Base-by-base conservation (phyloP, 805 yeast species). In the Vanderwaltozyma tropicalis region DNA sequence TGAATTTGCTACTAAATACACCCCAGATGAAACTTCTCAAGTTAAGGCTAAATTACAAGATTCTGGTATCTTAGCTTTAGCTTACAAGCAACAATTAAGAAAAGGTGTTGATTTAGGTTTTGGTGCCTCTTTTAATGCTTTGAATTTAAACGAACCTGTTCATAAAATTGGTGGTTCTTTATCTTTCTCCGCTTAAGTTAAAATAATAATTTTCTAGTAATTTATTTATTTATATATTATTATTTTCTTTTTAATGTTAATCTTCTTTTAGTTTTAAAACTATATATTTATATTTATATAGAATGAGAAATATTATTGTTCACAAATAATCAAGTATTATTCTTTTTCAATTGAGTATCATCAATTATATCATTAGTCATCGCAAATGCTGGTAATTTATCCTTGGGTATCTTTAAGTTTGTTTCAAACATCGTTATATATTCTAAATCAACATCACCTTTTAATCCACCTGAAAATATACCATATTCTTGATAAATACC, bases 1-100 rank as follows among this genome's bases (percentile, higher is more conserved):
- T 57, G 98, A 92, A 75, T 82, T 88, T 49, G 97, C 96, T 55
- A 78, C 96, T 65, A 89, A 86, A 77, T 89, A 89, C 78, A 69
- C 72, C 52, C 78, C 94, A 62, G 98, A 92, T 72, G 63, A 73
- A 41, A 63, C 89, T 47, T 79, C 96, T 48, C 88, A 84, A 62
- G 82, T 92, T 65, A 92, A 92, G 80, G 96, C 94, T 55, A 89
- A 88, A 78, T 77, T 92, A 56, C 88, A 95, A 60, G 95, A 89
- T 71, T 79, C 89, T 49, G 97, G 98, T 70, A 71, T 87, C 55
- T 81, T 95, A 52, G 87, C 95, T 50, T 71, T 92, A 57, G 74
- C 96, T 47, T 92, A 88, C 80, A 82, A 89, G 62, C 97, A 89
- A 73, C 80, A 76, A 56, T 76, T 92, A 66, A 84, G 89, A 73